Evolutionary conservation across 352 stramenopile species (phyloP), one percentile per base, ranked within the genome.

Genomic region (Globisporangium paroecandrum): DNA sequence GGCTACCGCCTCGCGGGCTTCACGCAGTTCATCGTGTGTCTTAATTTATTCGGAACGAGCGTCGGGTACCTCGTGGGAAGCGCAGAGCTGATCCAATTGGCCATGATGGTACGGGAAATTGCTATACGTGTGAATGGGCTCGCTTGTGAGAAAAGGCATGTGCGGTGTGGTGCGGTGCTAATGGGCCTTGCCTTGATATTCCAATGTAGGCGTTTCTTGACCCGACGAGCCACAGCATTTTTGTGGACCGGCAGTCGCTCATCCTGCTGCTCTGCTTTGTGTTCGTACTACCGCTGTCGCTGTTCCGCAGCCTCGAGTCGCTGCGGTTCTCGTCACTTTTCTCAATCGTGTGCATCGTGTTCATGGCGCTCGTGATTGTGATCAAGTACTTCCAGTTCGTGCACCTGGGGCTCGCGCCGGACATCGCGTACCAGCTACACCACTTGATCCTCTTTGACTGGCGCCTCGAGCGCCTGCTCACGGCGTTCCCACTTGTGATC

Each of bases 381-480:
- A 83, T 91, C 75, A 95, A 94, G 77, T 97, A 97, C 75, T 94
- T 93, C 69, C 81, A 94, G 73, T 97, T 94, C 64, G 84, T 92
- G 53, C 83, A 93, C 64, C 59, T 83, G 59, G 87, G 82, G 0
- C 69, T 84, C 29, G 83, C 85, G 0, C 83, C 73, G 7, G 77
- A 79, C 47, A 92, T 95, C 25, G 58, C 64, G 4, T 93, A 89
- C 69, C 87, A 95, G 71, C 73, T 93, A 18, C 71, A 83, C 46
- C 87, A 94, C 72, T 66, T 97, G 56, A 75, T 71, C 47, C 76
- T 97, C 18, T 91, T 91, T 65, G 78, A 94, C 61, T 92, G 83
- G 72, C 71, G 65, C 0, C 70, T 94, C 13, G 74, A 68, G 13
- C 80, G 84, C 32, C 71, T 96, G 27, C 73, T 97, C 34, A 84